Percentiles rank a stretch among this genome's conserved stretches.
Conservation (phyloP, 495 filamentous ascomycete genomes). For the Podospora conica region DNA sequence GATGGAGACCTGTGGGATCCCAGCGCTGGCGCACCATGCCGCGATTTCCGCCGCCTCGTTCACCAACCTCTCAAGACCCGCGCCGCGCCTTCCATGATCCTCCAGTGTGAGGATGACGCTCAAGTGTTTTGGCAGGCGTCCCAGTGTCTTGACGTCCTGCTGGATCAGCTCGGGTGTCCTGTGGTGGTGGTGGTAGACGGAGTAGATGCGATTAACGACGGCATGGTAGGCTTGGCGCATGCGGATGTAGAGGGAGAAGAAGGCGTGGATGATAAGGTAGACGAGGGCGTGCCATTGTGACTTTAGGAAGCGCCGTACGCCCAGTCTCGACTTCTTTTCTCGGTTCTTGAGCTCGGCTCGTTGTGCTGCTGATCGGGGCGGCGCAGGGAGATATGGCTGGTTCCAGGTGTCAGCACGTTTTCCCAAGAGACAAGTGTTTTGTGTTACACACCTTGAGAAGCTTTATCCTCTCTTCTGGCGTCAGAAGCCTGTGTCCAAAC, state of each 20-base stretch:
- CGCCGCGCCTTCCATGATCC: conserved; percentile 57
- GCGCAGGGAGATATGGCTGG: conserved; percentile 66
- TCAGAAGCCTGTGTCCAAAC: conserved; percentile 52
- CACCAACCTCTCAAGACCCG: conserved; percentile 70
- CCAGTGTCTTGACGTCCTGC: conserved; percentile 72
- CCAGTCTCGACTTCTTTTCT: conserved; percentile 34
- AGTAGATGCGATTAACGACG: conserved; percentile 64
- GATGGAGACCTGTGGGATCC: conserved; percentile 76
- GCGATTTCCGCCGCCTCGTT: conserved; percentile 85
- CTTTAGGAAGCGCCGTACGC: conserved; percentile 62
- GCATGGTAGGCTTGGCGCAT: conserved; percentile 72
- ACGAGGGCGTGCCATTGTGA: conserved; percentile 60
- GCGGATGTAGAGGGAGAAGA: conserved; percentile 84
- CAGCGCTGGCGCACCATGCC: conserved; percentile 84
- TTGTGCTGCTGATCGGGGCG: conserved; percentile 29
- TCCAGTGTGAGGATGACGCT: conserved; percentile 78
- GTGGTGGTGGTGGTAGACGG: conserved; percentile 86
- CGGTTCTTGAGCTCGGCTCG: conserved; percentile 12
- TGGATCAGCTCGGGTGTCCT: conserved; percentile 85
- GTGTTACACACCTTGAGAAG: conserved; percentile 50
- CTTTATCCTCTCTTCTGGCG: conserved; percentile 59
- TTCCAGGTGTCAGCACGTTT: conserved; percentile 14
- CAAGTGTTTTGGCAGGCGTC: conserved; percentile 71
- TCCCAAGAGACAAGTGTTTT: neutral
- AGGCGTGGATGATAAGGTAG: conserved; percentile 65